Conservation (phyloP, 805 yeast species). For the Zygosaccharomyces gambellarensis region DNA sequence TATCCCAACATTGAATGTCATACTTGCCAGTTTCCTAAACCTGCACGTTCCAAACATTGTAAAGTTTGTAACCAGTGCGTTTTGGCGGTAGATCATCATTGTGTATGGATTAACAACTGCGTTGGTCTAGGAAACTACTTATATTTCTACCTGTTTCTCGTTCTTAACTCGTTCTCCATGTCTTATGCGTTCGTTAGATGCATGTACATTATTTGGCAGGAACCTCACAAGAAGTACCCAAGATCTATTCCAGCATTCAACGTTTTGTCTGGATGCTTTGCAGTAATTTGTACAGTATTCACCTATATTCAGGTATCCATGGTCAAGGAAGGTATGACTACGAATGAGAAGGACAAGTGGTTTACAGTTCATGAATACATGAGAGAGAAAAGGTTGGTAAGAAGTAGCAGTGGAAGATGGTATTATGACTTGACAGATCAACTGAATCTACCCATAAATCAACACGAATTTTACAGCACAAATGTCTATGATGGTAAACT, state of each 20-base stretch:
- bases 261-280: conserved; percentile 42
- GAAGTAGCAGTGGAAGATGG: conserved; percentile 16
- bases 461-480: conserved; percentile 26
- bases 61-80: conserved; percentile 61
- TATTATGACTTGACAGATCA: conserved; percentile 8
- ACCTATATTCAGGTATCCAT: conserved; percentile 43
- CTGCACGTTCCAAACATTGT: conserved; percentile 75
- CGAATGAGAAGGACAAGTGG: conserved; percentile 75
- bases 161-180: conserved; percentile 43
- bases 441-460: conserved; percentile 4
- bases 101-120: conserved; percentile 70
- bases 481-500: conserved; percentile 27
- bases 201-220: conserved; percentile 6
- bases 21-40: conserved; percentile 59
- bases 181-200: conserved; percentile 41
- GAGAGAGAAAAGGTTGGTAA: conserved; percentile 37
- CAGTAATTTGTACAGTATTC: conserved; percentile 43
- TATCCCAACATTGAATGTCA: conserved; percentile 46
- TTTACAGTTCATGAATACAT: conserved; percentile 51
- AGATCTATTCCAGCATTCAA: conserved; percentile 36
- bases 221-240: conserved; percentile 11
- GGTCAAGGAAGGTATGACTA: conserved; percentile 63
- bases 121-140: conserved; percentile 61
- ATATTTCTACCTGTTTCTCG: conserved; percentile 54
- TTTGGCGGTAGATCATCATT: conserved; percentile 66